phyloP scores from a whole-genome alignment of 768 basidiomycete genomes.

The Termitomyces bulborhizus region DNA sequence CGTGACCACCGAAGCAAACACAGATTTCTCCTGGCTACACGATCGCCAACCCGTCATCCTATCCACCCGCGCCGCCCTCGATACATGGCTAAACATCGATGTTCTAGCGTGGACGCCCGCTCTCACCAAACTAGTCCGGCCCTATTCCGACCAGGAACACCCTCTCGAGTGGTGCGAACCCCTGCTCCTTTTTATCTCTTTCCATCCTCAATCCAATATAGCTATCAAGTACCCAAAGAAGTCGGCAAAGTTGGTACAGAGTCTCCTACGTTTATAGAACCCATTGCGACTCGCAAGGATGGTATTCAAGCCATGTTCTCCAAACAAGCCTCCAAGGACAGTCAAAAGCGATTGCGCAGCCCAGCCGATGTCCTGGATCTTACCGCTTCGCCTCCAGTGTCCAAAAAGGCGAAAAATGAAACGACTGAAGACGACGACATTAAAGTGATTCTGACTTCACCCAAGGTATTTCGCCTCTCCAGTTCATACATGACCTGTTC shows the following conservation, averaged over 20 bases:
- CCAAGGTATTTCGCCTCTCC: neutral
- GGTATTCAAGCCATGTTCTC: constrained; percentile 83
- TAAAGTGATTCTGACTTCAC: neutral
- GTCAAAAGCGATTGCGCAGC: constrained; percentile 4
- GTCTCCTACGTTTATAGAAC: constrained; percentile 76
- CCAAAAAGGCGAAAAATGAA: neutral
- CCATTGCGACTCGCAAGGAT: constrained; percentile 72
- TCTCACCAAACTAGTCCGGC: constrained; percentile 53
- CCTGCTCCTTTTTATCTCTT: neutral
- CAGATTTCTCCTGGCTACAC: constrained; percentile 80
- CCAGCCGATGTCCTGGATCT: neutral
- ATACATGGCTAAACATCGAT: constrained; percentile 72
- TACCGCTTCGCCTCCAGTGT: neutral
- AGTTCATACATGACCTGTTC: neutral
- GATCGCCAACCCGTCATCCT: constrained; percentile 87
- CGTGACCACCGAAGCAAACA: constrained; percentile 74
- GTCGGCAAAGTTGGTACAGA: constrained; percentile 88
- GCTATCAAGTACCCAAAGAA: constrained; percentile 86
- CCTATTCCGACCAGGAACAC: constrained; percentile 42
- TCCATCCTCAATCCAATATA: constrained; percentile 20
- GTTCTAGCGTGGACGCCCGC: constrained; percentile 57
- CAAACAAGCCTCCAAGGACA: constrained; percentile 37
- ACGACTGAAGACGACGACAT: neutral
- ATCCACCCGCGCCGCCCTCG: constrained; percentile 49
- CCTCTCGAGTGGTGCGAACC: constrained; percentile 62